Evolutionary conservation across 2,329 filamentous ascomycete genomes (phyloP).

Genomic region (Penicillium crustosum): DNA sequence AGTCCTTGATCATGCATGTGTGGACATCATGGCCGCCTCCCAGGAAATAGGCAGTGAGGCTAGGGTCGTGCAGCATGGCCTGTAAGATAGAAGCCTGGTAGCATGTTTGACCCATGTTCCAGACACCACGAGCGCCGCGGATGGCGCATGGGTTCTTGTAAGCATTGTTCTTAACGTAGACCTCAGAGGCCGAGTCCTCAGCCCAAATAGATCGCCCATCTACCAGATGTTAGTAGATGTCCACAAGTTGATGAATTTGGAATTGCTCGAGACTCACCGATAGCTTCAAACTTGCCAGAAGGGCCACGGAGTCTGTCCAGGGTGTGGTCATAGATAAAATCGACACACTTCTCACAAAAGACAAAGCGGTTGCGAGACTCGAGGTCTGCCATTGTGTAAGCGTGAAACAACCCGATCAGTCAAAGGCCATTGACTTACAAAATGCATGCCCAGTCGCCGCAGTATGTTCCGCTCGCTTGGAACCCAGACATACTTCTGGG

Average conservation of each 20-base stretch:
- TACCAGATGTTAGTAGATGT: constrained; percentile 8
- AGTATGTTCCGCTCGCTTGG: constrained; percentile 37
- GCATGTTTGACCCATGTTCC: constrained; percentile 97
- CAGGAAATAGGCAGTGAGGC: constrained; percentile 88
- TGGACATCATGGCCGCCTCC: constrained; percentile 80
- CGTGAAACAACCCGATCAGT: neutral
- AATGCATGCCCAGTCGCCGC: constrained; percentile 43
- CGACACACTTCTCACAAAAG: constrained; percentile 42
- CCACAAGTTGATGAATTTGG: neutral
- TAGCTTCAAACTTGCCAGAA: constrained; percentile 14
- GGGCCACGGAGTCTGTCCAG: constrained; percentile 38
- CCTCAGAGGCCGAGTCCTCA: constrained; percentile 62
- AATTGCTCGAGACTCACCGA: constrained; percentile 6
- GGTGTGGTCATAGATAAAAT: constrained; percentile 45
- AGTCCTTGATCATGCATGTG: constrained; percentile 61
- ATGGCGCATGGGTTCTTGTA: constrained; percentile 78
- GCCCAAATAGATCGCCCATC: constrained; percentile 38
- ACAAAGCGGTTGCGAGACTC: constrained; percentile 42
- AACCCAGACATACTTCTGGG: constrained; percentile 32
- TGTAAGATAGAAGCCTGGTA: constrained; percentile 97
- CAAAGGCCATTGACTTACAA: constrained; percentile 32
- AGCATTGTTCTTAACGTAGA: constrained; percentile 76
- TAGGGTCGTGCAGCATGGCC: constrained; percentile 87
- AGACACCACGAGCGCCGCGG: constrained; percentile 84
- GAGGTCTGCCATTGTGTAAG: constrained; percentile 34